Evolutionary conservation across 2,329 filamentous ascomycete genomes (phyloP).

Genomic region (Fusarium begoniae): DNA sequence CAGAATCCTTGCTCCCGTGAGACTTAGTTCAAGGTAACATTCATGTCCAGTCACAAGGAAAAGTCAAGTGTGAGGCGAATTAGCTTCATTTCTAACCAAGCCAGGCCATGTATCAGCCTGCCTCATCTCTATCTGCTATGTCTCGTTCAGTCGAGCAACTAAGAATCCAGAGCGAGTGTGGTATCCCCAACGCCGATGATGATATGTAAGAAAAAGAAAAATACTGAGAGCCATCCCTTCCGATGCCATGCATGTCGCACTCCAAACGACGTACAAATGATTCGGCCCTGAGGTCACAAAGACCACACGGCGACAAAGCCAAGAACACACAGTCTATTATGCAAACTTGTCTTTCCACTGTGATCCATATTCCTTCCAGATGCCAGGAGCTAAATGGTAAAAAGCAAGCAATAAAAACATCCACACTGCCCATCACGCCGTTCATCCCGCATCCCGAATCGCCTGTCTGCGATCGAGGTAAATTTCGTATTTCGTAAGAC

Average conservation of each 20-base stretch:
- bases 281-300: conserved; percentile 23
- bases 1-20: not conserved
- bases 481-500: conserved; percentile 48
- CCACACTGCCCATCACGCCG: conserved; percentile 34
- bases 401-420: conserved; percentile 9
- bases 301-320: conserved; percentile 20
- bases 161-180: conserved; percentile 40
- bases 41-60: not conserved
- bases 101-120: conserved; percentile 16
- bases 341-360: conserved; percentile 36
- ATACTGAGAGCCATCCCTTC: conserved; percentile 30
- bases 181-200: conserved; percentile 41
- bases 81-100: conserved; percentile 51
- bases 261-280: conserved; percentile 37
- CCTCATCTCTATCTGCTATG: conserved; percentile 34
- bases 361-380: conserved; percentile 29
- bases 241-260: conserved; percentile 37
- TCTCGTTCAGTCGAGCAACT: conserved; percentile 11
- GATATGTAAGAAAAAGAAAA: conserved; percentile 22
- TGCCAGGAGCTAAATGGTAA: conserved; percentile 31
- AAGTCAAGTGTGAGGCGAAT: conserved; percentile 27
- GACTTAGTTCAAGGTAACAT: not conserved
- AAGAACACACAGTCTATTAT: conserved; percentile 33
- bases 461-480: conserved; percentile 36
- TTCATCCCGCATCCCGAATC: conserved; percentile 42